Base-by-base conservation (phyloP, 306 rosid genomes). In the Citrullus colocynthis region DNA sequence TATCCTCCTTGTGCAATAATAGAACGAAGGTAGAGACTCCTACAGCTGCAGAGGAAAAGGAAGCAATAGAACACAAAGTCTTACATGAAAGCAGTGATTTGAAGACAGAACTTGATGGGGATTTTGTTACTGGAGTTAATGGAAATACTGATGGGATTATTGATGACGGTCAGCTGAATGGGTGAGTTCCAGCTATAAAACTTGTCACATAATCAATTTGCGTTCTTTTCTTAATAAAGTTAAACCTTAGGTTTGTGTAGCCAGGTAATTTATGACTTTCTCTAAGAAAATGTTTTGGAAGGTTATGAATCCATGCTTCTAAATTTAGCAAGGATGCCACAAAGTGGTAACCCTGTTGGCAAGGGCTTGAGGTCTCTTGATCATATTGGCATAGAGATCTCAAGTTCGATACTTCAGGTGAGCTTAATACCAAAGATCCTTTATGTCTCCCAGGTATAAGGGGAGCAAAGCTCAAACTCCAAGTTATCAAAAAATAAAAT, bases 1-100 rank as follows among this genome's bases (percentile, higher is more conserved):
- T 87, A 81, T 89, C 92, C 45, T 81, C 85, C 63, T 21, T 85
- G 62, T 81, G 10, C 81, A 90, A 86, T 83, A 80, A 48, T 59
- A 83, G 73, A 78, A 41, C 80, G 63, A 49, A 70, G 78, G 51
- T 51, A 67, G 83, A 78, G 78, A 77, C 75, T 79, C 60, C 82
- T 63, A 48, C 41, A 5, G 73, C 83, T 63, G 67, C 55, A 39
- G 16, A 67, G 32, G 55, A 67, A 12, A 67, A 41, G 55, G 74
- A 67, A 37, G 54, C 48, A 41, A 17, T 4, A 67, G 75, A 69
- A 32, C 75, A 69, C 75, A 42, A 69, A 24, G 75, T 20, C 32
- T n/a, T 20, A 6, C 75, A n/a, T 81, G 87, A 75, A 81, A 82
- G 65, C 64, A 48, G 83, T 78, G 75, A 79, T 62, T 80, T 80